Evolutionary conservation across 2,329 filamentous ascomycete species (phyloP).

Genomic region (Cytospora leucostoma): DNA sequence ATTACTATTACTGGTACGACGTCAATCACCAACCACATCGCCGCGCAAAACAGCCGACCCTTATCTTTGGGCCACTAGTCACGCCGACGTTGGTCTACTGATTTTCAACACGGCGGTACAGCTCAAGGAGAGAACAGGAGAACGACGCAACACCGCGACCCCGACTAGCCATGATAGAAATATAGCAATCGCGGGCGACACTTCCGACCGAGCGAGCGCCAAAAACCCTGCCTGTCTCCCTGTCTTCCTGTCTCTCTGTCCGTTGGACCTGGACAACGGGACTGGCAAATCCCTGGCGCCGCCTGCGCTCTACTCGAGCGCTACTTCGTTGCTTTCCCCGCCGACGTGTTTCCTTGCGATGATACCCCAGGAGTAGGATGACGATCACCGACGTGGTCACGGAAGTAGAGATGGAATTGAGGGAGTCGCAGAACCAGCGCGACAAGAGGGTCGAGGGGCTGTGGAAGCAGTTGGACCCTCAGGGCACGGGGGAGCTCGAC

Average conservation of each 20-base stretch:
- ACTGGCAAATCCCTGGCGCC: not conserved
- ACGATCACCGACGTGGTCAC: constrained; percentile 52
- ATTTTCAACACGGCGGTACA: not conserved
- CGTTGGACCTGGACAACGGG: not conserved
- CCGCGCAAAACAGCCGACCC: not conserved
- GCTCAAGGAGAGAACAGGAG: not conserved
- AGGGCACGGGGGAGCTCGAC: constrained; percentile 77
- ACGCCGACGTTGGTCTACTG: not conserved
- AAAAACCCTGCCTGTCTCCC: not conserved
- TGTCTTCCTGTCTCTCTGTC: not conserved
- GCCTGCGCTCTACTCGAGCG: not conserved
- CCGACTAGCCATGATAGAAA: constrained; percentile 17
- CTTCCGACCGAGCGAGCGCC: constrained; percentile 6
- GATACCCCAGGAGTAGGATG: constrained; percentile 43
- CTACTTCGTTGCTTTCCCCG: not conserved
- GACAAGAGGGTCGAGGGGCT: constrained; percentile 81
- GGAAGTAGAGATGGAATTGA: constrained; percentile 64
- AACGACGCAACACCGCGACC: not conserved
- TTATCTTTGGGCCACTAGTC: not conserved
- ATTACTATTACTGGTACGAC: not conserved
- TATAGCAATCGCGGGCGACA: constrained; percentile 12
- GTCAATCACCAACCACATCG: constrained; percentile 4
- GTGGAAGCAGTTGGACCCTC: constrained; percentile 80
- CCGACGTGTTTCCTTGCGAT: constrained; percentile 37
- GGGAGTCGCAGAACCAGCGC: constrained; percentile 75